Evolutionary conservation across 2,329 filamentous ascomycete genomes (phyloP).

Genomic region (Lachnellula occidentalis): DNA sequence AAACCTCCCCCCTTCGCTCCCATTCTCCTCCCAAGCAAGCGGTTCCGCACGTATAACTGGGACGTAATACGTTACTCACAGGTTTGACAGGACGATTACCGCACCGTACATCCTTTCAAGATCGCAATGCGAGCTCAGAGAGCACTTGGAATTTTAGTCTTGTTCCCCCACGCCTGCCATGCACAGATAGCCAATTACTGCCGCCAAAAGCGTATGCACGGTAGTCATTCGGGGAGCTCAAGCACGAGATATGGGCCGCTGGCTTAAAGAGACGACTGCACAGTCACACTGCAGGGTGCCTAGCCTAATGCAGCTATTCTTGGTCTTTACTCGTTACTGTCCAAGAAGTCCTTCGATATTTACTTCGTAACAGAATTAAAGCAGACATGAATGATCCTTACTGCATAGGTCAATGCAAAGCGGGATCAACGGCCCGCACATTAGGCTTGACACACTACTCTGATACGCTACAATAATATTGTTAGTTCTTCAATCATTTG

Average conservation of each 20-base stretch:
- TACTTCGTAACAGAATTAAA: neutral
- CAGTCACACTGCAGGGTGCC: conserved; percentile 2
- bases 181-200: neutral
- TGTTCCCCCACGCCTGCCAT: neutral
- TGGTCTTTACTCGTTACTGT: neutral
- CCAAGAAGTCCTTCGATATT: conserved; percentile 1
- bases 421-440: conserved; percentile 16
- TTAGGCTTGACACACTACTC: conserved; percentile 6
- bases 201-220: conserved; percentile 5
- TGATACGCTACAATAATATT: neutral
- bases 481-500: neutral
- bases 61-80: neutral
- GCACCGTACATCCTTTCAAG: neutral
- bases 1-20: neutral
- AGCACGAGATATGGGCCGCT: neutral
- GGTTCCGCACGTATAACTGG: neutral
- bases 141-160: neutral
- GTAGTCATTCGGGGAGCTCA: conserved; percentile 5
- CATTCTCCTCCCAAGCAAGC: neutral
- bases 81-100: neutral
- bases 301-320: conserved; percentile 3
- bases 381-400: conserved; percentile 6
- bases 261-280: conserved; percentile 1
- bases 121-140: neutral
- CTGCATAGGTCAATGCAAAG: conserved; percentile 13